Evolutionary conservation across 306 rosid genomes (phyloP).

Genomic region (Quercus gilva): DNA sequence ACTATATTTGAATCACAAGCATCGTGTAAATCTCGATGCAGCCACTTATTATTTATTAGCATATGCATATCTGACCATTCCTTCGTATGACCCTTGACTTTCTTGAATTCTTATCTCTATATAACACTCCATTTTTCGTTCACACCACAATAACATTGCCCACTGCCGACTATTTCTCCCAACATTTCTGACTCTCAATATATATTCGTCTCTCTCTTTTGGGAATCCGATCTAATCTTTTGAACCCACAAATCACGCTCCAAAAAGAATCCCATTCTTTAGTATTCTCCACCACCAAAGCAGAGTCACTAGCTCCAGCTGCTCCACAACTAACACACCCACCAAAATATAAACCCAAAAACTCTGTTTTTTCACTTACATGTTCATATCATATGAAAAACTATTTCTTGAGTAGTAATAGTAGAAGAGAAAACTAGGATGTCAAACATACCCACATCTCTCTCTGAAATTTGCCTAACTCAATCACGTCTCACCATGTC

Average conservation of each 20-base stretch:
- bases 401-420: background rate
- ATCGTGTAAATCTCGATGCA: background rate
- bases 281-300: background rate
- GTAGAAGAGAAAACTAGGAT: constrained; percentile 4
- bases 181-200: background rate
- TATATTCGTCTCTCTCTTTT: too few species aligned
- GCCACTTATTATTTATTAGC: background rate
- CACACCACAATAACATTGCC: too few species aligned
- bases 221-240: background rate
- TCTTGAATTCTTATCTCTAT: background rate
- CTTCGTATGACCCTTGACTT: constrained; percentile 1
- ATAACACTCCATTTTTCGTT: background rate
- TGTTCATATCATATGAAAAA: constrained; percentile 5
- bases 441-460: constrained; percentile 63
- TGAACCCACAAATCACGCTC: too few species aligned
- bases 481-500: constrained; percentile 65
- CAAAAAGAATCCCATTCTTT: background rate
- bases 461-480: constrained; percentile 59
- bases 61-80: constrained; percentile 25
- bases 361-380: too few species aligned
- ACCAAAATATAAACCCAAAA: too few species aligned
- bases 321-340: too few species aligned
- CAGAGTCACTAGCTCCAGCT: too few species aligned
- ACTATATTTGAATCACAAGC: too few species aligned
- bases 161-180: background rate